Base-by-base conservation (phyloP, 2,329 filamentous ascomycete species). In the Colletotrichum sansevieriae region DNA sequence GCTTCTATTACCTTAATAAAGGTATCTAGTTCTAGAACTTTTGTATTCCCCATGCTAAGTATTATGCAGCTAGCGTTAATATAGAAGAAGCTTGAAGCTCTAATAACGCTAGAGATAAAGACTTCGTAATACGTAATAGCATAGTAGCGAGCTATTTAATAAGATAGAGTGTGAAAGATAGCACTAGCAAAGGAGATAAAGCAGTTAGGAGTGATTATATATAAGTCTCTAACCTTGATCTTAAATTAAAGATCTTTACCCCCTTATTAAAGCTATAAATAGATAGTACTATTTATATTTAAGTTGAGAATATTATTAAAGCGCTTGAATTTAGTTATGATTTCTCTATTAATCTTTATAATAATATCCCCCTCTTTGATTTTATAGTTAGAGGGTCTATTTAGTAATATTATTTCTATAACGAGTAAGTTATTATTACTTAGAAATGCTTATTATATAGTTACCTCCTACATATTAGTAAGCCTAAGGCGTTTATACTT, bases 371-470 rank as follows among this genome's bases (percentile, higher is more conserved):
- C 96, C 79, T 98, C 96, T 78, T 97, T 91, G 29, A 99, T 88
- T 79, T 97, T 95, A 64, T 86, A 84, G 76, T 97, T 88, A 0
- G 92, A 96, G 25, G 96, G 96, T 0, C 96, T 96, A 74, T 95
- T 90, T 0, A 96, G 95, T 9, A 99, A 87, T 13, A 98, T 90
- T 70, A 98, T 97, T 81, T 99, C 96, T 20, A 95, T 95, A 12
- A 98, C 95, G 33, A 99, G 88, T 93, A 99, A 94, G 76, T 96
- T 97, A 20, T 94, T 98, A 81, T 98, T 96, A 74, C 93, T 92
- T 0, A 96, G 96, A 73, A 97, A 97, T 25, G 89, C 85, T 73
- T 92, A 89, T 43, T 96, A 90, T 71, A 97, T 89, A 65, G 91
- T 90, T 41, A 92, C 91, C 83, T 99, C 96, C 90, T 94, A 97